These are phyloP conservation scores for Wickerhamomyces sp. DNA, from an alignment of 1,139 yeast genomes.

Conservation along the genomic window DNA sequence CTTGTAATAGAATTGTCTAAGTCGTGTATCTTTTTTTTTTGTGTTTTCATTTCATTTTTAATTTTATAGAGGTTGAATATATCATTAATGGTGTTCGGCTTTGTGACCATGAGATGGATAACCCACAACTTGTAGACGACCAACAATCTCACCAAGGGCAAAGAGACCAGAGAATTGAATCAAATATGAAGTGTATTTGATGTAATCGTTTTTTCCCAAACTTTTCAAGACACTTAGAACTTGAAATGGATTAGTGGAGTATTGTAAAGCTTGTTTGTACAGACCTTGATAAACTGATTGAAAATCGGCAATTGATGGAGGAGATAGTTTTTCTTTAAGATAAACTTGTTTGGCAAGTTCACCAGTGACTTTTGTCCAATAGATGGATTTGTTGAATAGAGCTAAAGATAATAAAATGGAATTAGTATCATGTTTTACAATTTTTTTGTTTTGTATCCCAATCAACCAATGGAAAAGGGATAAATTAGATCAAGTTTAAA, in stretches of 20 bases:
- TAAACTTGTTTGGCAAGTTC: conserved; percentile 89
- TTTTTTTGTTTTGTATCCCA: neutral
- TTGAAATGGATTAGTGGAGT: conserved; percentile 42
- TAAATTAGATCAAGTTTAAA: conserved; percentile 4
- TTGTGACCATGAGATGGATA: conserved; percentile 44
- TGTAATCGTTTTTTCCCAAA: conserved; percentile 51
- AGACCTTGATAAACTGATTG: conserved; percentile 65
- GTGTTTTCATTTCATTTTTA: no score
- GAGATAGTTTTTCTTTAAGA: conserved; percentile 88
- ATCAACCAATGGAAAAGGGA: neutral
- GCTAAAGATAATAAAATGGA: conserved; percentile 16
- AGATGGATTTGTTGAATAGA: conserved; percentile 46
- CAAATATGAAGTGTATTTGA: conserved; percentile 70
- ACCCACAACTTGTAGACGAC: conserved; percentile 90
- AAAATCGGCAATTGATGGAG: conserved; percentile 78
- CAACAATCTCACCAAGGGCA: conserved; percentile 93
- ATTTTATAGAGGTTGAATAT: no score
- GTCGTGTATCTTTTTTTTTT: neutral
- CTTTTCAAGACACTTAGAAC: conserved; percentile 34
- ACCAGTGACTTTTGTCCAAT: conserved; percentile 87
- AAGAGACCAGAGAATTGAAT: conserved; percentile 87
- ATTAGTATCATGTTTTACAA: no score
- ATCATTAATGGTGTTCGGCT: conserved; percentile 11
- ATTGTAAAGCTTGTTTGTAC: conserved; percentile 35
- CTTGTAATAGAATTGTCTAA: neutral